Evolutionary conservation across 805 yeast genomes (phyloP).

Genomic region (Candida ipomoeae): DNA sequence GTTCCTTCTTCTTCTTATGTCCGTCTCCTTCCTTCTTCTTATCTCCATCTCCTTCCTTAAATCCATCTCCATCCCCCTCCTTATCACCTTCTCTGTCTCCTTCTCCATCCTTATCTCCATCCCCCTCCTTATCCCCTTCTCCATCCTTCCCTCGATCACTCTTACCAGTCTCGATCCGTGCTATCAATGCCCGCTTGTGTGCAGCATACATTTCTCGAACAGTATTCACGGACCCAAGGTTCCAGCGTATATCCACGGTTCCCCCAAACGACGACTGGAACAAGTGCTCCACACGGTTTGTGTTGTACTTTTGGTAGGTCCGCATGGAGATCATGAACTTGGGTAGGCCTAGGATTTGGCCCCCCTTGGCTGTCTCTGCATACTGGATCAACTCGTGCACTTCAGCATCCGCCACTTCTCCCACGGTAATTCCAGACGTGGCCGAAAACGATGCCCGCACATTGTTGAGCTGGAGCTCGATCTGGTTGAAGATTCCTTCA

Average conservation of each 20-base stretch:
- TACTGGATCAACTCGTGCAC: constrained; percentile 54
- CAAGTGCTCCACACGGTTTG: constrained; percentile 57
- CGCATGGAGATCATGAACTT: constrained; percentile 71
- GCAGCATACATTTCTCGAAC: constrained; percentile 90
- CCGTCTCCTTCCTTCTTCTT: not conserved
- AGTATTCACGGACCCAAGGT: constrained; percentile 83
- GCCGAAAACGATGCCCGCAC: constrained; percentile 66
- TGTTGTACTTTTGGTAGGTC: constrained; percentile 55
- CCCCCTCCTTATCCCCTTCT: not conserved
- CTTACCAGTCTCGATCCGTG: constrained; percentile 38
- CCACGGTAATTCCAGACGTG: constrained; percentile 49
- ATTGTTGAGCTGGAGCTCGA: constrained; percentile 59
- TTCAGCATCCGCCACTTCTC: constrained; percentile 38
- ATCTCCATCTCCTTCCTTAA: constrained; percentile 12
- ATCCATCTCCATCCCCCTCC: not conserved
- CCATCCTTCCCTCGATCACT: constrained; percentile 11
- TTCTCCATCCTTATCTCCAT: not conserved
- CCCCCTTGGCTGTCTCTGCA: constrained; percentile 66
- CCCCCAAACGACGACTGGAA: constrained; percentile 81
- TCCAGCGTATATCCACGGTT: constrained; percentile 89
- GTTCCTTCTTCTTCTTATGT: not conserved
- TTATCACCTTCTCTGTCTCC: not conserved
- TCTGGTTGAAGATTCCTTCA: constrained; percentile 47
- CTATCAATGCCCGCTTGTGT: constrained; percentile 68
- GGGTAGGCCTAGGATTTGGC: constrained; percentile 77